Evolutionary conservation across 345 rosid genomes (phyloP), one percentile per base, ranked within the genome.

Genomic region (Crucihimalaya himalaica): DNA sequence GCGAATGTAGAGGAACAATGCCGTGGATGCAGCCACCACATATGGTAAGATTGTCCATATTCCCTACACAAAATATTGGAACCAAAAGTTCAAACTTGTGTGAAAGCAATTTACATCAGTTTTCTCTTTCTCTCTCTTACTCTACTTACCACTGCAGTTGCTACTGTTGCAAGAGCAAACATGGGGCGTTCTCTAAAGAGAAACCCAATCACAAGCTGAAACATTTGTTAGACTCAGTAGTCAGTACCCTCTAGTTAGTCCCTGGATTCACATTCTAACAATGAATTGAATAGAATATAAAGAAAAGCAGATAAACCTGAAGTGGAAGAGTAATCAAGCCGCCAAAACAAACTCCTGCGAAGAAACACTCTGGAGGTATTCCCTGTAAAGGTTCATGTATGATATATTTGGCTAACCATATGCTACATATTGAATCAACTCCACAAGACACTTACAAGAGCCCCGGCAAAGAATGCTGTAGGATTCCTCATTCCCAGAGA

Each of bases 301-400:
- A 19, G 62, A 18, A 50, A 53, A 37, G 27, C 4, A 61, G 12
- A 19, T 13, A 27, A 18, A 89, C 98, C 97, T 90, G 96, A 66
- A 90, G 37, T 6, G 92, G 90, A 76, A 93, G 96, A 75, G 97
- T 93, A 70, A 93, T 75, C 85, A 93, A 81, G 56, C 97, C 89
- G 11, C 97, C 97, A 37, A 92, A 84, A 68, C 98, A 93, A 76
- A 93, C 98, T 78, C 98, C 98, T 54, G 89, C 93, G 70, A 93
- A 90, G 81, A 90, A 93, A 76, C 78, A 81, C 53, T 85, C 96
- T 6, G 96, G 96, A 79, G 96, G 85, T 82, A 90, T 78, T 59
- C 98, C 96, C 97, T 93, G 86, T 68, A 42, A 66, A 63, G 6
- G 0, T 25, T 55, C 59, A 70, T 46, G 27, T 62, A 32, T 4